Evolutionary conservation across 1,284 basidiomycete species (phyloP), one percentile per base, ranked within the genome.

Genomic region (Xerocomus alliaceus): DNA sequence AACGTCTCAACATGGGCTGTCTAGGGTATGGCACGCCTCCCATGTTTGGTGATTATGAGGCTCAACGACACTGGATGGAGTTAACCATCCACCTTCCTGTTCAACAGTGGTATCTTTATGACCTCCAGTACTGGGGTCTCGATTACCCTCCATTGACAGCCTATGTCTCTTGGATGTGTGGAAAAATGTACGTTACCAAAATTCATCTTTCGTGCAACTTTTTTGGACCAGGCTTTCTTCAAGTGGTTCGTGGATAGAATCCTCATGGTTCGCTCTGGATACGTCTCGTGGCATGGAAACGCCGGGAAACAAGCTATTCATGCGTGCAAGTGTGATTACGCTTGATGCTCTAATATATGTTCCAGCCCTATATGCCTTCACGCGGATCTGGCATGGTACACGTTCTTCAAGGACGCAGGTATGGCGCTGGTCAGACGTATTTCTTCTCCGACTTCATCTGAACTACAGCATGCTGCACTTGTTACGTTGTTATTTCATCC

Each of bases 61-160:
- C 95, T 0, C 95, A 97, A 71, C 83, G 95, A 54, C 94, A 97
- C 76, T 97, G 94, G 95, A 93, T 96, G 87, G 93, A 96, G 68
- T 76, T 97, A 46, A 94, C 93, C 1, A 78, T 87, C 34, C 90
- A 94, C 70, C 79, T 94, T 5, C 92, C 93, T 0, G 70, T 86
- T 29, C 81, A 79, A 12, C 77, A 89, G 67, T 97, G 95, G 95
- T 97, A 97, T 76, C 87, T 79, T 3, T 93, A 95, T 75, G 93
- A 96, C 69, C 80, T 94, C 35, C 85, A 85, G 53, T 96, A 96
- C 69, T 97, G 95, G 95, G 94, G 93, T 0, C 82, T 97, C 54
- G 94, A 95, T 76, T 95, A 97, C 77, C 95, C 95, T 5, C 95
- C 95, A 11, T 73, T 97, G 57, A 97, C 95, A 1, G 95, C 93